Conservation (phyloP, 768 basidiomycete species). For the Astraeus odoratus region DNA sequence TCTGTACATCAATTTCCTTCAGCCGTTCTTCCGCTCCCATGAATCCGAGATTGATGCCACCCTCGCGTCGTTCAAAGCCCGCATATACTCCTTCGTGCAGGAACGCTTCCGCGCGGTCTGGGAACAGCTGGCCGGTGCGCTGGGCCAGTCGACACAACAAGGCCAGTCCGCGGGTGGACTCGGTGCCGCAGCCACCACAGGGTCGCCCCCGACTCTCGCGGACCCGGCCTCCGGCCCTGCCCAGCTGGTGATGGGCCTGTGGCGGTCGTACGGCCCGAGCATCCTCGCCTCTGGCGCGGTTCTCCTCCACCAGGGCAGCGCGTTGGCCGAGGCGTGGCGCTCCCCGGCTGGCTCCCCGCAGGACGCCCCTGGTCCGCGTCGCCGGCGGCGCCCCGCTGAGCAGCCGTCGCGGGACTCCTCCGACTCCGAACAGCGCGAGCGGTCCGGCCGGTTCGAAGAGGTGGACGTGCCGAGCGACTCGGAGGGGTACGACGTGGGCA, state of each 20-base stretch:
- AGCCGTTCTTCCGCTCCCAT: constrained; percentile 77
- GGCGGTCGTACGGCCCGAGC: constrained; percentile 73
- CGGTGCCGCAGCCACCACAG: constrained; percentile 18
- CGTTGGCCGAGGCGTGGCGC: constrained; percentile 30
- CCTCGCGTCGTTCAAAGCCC: constrained; percentile 56
- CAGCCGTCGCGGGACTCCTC: constrained; percentile 34
- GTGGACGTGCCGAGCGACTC: constrained; percentile 64
- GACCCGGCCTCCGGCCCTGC: constrained; percentile 59
- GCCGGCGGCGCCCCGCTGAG: constrained; percentile 11
- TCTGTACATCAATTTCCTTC: constrained; percentile 72
- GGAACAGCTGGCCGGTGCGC: constrained; percentile 49
- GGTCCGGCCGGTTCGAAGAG: constrained; percentile 54
- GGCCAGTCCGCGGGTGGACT: constrained; percentile 12
- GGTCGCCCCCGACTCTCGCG: constrained; percentile 38
- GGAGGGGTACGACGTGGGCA: constrained; percentile 49
- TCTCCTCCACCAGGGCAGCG: constrained; percentile 47
- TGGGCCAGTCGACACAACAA: constrained; percentile 39
- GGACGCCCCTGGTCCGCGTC: no score
- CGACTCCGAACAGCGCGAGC: constrained; percentile 38
- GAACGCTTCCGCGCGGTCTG: constrained; percentile 56
- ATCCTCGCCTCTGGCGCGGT: constrained; percentile 64
- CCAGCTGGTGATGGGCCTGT: constrained; percentile 59
- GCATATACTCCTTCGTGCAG: constrained; percentile 58
- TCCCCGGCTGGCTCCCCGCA: constrained; percentile 24
- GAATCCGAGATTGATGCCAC: constrained; percentile 81